phyloP scores from a whole-genome alignment of 1,284 basidiomycete genomes.

The Sporisorium reilianum region DNA sequence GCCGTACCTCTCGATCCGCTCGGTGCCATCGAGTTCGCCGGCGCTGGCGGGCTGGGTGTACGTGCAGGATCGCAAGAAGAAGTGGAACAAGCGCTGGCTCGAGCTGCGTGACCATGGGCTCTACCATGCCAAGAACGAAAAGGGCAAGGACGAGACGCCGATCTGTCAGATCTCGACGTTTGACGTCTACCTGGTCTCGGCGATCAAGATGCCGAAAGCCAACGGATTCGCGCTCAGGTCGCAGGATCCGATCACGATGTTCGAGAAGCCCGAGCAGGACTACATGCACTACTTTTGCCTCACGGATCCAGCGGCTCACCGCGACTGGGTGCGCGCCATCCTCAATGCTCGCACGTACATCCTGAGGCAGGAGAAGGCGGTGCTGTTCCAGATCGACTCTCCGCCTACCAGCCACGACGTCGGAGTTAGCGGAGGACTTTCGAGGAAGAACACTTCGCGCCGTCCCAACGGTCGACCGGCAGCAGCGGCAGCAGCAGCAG shows the following conservation, averaged over 20 bases:
- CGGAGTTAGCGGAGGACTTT: constrained; percentile 23
- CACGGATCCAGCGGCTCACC: constrained; percentile 61
- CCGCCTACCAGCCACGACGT: constrained; percentile 17
- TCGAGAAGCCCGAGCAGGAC: constrained; percentile 63
- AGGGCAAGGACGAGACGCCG: constrained; percentile 62
- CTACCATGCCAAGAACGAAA: constrained; percentile 65
- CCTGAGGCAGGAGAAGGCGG: constrained; percentile 62
- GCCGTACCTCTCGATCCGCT: constrained; percentile 52
- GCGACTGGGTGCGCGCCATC: constrained; percentile 65
- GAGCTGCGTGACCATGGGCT: constrained; percentile 66
- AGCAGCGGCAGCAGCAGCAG: constrained; percentile 7
- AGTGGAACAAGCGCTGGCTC: constrained; percentile 67
- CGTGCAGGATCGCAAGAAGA: constrained; percentile 60
- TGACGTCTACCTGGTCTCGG: constrained; percentile 62
- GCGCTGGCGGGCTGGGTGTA: constrained; percentile 64
- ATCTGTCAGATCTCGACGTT: constrained; percentile 62
- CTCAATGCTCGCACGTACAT: constrained; percentile 65
- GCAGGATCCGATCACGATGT: constrained; percentile 57
- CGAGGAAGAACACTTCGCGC: constrained; percentile 38
- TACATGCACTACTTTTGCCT: constrained; percentile 64
- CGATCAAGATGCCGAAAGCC: constrained; percentile 59
- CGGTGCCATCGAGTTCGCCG: constrained; percentile 57
- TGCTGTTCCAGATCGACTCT: constrained; percentile 53
- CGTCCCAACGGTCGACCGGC: constrained; percentile 27
- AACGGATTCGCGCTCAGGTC: constrained; percentile 63